Evolutionary conservation across 495 filamentous ascomycete genomes (phyloP).

Genomic region (Aspergillus sparsus): DNA sequence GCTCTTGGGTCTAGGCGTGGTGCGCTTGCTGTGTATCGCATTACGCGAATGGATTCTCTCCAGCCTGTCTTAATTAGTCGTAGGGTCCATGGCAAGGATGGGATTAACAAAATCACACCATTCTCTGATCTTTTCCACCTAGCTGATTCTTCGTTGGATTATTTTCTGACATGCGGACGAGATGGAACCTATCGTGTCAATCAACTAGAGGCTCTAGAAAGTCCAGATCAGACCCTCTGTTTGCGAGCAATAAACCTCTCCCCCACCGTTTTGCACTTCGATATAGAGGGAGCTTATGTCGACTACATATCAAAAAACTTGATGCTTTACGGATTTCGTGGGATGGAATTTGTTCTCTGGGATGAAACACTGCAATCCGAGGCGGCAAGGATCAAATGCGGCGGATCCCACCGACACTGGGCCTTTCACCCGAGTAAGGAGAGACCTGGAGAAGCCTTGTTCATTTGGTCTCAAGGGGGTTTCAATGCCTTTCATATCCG

Average conservation of each 20-base stretch:
- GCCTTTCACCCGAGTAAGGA: slow-evolving; percentile 45
- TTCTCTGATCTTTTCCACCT: slow-evolving; percentile 27
- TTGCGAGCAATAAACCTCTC: slow-evolving; percentile 54
- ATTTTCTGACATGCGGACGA: slow-evolving; percentile 65
- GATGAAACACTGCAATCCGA: slow-evolving; percentile 68
- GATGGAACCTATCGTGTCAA: slow-evolving; percentile 72
- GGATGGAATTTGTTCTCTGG: slow-evolving; percentile 76
- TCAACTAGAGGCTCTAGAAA: slow-evolving; percentile 19
- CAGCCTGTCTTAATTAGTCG: slow-evolving; percentile 29
- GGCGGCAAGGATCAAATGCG: slow-evolving; percentile 71
- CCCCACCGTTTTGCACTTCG: slow-evolving; percentile 61
- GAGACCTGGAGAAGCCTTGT: slow-evolving; percentile 31
- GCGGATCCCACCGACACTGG: slow-evolving; percentile 78
- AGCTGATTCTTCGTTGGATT: slow-evolving; percentile 20
- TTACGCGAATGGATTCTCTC: slow-evolving; percentile 24
- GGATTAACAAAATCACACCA: slow-evolving; percentile 64
- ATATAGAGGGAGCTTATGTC: slow-evolving; percentile 69
- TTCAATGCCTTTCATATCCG: slow-evolving; percentile 52
- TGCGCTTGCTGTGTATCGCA: slow-evolving; percentile 55
- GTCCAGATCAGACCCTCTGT: slow-evolving; percentile 15
- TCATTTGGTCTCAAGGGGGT: slow-evolving; percentile 55
- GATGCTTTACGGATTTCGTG: slow-evolving; percentile 76
- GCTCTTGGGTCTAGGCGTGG: slow-evolving; percentile 71
- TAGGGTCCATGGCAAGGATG: slow-evolving; percentile 60
- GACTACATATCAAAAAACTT: slow-evolving; percentile 49